A percentile compares a stretch with the other conserved stretches of the same genome.
Conservation (phyloP, 305 asterid genomes). For the Rubia balearica region DNA sequence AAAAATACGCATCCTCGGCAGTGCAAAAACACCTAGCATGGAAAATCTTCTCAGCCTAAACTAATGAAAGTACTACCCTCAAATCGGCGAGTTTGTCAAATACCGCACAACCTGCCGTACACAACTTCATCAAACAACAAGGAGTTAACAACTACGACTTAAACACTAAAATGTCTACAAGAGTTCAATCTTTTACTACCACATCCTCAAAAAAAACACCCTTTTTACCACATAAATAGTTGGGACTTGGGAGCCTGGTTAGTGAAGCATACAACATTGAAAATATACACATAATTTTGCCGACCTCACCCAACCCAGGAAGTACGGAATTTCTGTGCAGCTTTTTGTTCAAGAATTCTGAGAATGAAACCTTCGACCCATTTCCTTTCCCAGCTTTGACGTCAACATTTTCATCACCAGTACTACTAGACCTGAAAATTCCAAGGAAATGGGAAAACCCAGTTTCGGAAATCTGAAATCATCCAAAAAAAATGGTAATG, state of each 20-base stretch:
- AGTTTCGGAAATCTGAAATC: not conserved
- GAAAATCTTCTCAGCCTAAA: not conserved
- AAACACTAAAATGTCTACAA: not conserved
- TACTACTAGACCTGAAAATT: conserved; percentile 23
- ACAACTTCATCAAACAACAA: not conserved
- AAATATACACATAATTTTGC: not conserved
- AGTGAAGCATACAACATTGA: not conserved
- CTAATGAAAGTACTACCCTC: not conserved
- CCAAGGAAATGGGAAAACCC: not conserved
- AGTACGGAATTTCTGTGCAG: conserved; percentile 44
- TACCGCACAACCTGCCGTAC: not conserved
- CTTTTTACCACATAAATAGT: no score
- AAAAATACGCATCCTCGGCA: not conserved
- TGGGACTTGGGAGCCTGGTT: not conserved
- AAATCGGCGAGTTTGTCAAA: not conserved
- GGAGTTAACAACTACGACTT: not conserved
- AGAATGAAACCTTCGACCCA: conserved; percentile 38
- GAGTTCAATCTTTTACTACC: not conserved
- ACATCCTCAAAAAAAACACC: not conserved
- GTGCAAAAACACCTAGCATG: not conserved
- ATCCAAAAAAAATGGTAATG: not conserved
- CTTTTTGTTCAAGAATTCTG: conserved; percentile 54
- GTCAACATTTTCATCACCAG: conserved; percentile 19
- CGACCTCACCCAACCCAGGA: conserved; percentile 40
- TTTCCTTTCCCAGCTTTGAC: conserved; percentile 24